Percentiles rank a stretch among this genome's conserved stretches.
Conservation (phyloP, 495 filamentous ascomycete species). For the Aeminium ludgeri region DNA sequence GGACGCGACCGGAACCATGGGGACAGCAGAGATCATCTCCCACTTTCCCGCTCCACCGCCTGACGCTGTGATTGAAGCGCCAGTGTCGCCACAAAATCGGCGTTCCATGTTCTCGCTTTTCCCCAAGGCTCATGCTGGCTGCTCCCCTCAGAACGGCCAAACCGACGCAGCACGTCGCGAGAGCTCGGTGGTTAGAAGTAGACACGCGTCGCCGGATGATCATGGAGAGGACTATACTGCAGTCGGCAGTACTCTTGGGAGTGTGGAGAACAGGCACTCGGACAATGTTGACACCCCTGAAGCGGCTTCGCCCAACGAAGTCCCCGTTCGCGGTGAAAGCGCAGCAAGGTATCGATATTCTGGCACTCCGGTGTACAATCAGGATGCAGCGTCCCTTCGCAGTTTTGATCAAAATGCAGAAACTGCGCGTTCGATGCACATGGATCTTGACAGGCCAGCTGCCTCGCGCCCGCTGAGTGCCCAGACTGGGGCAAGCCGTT, state of each 20-base stretch:
- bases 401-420: background rate
- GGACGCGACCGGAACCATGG: background rate
- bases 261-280: background rate
- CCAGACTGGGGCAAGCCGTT: constrained; percentile 3
- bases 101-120: background rate
- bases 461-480: background rate
- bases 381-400: background rate
- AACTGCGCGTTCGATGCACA: background rate
- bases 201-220: background rate
- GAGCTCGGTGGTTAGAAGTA: background rate
- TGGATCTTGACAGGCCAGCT: background rate
- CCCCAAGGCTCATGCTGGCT: background rate
- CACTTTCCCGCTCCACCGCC: background rate
- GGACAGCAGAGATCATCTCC: background rate
- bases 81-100: background rate
- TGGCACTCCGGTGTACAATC: constrained; percentile 4
- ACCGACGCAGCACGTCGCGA: background rate
- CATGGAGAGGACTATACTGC: background rate
- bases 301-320: background rate
- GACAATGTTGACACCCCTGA: background rate
- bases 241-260: background rate
- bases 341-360: background rate
- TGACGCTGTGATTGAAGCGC: background rate
- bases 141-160: background rate
- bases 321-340: constrained; percentile 2